Percentiles rank a stretch among this genome's conserved stretches.
These are phyloP conservation scores for Phytophthora agathidicida DNA, from an alignment of 352 stramenopile species.

Conservation along the genomic window DNA sequence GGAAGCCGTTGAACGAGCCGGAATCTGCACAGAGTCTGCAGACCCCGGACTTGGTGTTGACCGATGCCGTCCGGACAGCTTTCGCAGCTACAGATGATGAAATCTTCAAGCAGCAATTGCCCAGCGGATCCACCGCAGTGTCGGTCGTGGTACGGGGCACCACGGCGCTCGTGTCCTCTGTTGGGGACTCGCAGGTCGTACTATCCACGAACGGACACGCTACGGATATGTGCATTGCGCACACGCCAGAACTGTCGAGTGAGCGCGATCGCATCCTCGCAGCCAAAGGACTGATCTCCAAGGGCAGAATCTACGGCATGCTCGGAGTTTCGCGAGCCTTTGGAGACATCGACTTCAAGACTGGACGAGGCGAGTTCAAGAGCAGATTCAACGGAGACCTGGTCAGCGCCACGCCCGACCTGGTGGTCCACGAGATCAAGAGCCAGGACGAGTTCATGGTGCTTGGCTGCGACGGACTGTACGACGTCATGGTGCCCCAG, in stretches of 20 bases:
- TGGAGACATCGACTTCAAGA: conserved; percentile 90
- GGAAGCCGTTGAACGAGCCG: conserved; percentile 30
- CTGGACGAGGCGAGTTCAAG: conserved; percentile 78
- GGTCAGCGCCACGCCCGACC: conserved; percentile 72
- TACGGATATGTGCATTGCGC: conserved; percentile 62
- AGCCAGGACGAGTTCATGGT: conserved; percentile 83
- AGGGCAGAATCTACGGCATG: conserved; percentile 88
- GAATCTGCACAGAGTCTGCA: conserved; percentile 31
- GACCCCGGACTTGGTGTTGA: conserved; percentile 28
- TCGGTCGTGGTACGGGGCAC: conserved; percentile 62
- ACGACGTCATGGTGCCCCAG: conserved; percentile 86
- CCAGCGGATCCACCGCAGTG: conserved; percentile 77
- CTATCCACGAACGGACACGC: conserved; percentile 67
- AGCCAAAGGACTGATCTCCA: conserved; percentile 82
- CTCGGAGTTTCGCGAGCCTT: conserved; percentile 83
- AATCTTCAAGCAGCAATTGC: conserved; percentile 74
- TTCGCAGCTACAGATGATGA: conserved; percentile 70
- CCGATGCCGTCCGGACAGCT: conserved; percentile 43
- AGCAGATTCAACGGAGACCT: conserved; percentile 84
- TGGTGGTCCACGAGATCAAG: conserved; percentile 59
- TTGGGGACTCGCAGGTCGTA: conserved; percentile 85
- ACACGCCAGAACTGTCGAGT: conserved; percentile 67
- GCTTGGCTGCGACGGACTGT: conserved; percentile 83
- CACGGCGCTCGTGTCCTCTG: conserved; percentile 62
- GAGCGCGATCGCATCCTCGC: conserved; percentile 85